Evolutionary conservation across 148 eudicot species (phyloP), one percentile per base, ranked within the genome.

Genomic region (Agrostemma githago): DNA sequence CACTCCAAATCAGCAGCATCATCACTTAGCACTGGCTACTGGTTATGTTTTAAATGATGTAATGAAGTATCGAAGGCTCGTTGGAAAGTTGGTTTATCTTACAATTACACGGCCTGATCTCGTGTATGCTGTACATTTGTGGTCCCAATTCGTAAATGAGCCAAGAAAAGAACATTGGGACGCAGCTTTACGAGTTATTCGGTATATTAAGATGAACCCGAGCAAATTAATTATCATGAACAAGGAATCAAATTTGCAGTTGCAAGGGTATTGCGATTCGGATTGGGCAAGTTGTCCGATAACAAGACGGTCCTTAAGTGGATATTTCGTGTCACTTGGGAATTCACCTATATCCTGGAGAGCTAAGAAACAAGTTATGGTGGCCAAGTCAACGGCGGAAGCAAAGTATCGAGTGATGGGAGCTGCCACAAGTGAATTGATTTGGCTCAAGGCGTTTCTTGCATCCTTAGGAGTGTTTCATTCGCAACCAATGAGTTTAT

Each of bases 241-340:
- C 10, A 4, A 15, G 0, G 1, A 9, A 3, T 8, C 15, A 44
- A 43, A 21, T 34, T 16, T 63, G 1, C 40, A 34, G 0, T 4
- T 74, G 2, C 44, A 20, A 0, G 77, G 21, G 3, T 74, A 64
- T 46, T 48, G 61, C 11, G 46, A 63, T 7, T 74, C 60, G 0
- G 70, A 74, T 26, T 64, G 60, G 60, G 77, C 62, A 1, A 26
- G 70, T 46, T 74, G 69, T 6, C 70, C 70, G 0, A 44, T 63
- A 1, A 21, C 70, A 2, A 58, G 60, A 3, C 42, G 44, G 5
- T 74, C 70, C 2, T 11, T 60, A 4, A 74, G 57, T 4, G 59
- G 59, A 1, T 74, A 63, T 20, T 26, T 61, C 19, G 34, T 21
- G 14, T 2, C 0, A 3, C 41, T 74, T 20, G 69, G 76, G 9